phyloP scores from a whole-genome alignment of 169 alveolate species.

The Plasmodium vivax region DNA sequence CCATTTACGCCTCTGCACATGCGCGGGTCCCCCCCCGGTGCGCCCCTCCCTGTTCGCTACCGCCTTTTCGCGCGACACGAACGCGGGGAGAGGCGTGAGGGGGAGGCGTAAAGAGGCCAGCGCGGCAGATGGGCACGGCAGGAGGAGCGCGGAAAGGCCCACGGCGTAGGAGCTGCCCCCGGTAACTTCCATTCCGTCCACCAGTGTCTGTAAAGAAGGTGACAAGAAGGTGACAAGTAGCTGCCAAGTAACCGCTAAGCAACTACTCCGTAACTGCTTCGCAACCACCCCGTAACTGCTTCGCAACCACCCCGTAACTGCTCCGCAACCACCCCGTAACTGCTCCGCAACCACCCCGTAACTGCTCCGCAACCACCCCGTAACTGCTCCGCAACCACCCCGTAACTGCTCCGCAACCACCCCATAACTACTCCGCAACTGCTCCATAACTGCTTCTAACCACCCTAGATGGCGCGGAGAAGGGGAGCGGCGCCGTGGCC shows the following conservation, averaged over 20 bases:
- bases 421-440: no score
- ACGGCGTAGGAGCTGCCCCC: neutral
- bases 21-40: neutral
- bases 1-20: neutral
- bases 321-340: no score
- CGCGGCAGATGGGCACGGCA: neutral
- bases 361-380: no score
- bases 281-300: no score
- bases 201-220: neutral
- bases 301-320: no score
- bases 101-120: neutral
- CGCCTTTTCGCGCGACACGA: no score
- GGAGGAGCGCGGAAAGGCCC: neutral
- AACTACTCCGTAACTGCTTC: no score
- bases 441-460: neutral
- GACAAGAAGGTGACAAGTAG: no score
- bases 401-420: no score
- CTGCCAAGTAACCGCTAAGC: neutral
- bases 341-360: no score
- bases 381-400: no score
- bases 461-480: neutral
- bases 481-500: neutral
- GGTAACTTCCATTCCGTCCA: neutral
- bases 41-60: neutral
- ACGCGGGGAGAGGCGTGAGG: neutral